Evolutionary conservation across 2,329 filamentous ascomycete species (phyloP).

Genomic region (Fusarium udum): DNA sequence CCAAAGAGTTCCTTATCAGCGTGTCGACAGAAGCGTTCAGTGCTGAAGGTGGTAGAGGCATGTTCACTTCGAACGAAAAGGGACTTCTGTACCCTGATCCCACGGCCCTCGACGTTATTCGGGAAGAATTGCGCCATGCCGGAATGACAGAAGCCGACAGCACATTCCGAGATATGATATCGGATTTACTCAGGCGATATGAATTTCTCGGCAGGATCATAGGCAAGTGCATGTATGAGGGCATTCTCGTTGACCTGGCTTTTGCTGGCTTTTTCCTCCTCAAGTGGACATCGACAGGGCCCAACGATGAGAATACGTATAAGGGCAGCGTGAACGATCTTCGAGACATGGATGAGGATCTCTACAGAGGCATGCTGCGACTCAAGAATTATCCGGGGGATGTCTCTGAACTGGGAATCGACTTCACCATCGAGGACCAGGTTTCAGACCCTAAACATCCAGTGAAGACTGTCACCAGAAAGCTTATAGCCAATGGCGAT

Average conservation of each 20-base stretch:
- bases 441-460: constrained; percentile 58
- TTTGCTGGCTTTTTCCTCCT: constrained; percentile 97
- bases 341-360: constrained; percentile 86
- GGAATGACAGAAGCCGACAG: constrained; percentile 63
- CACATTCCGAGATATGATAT: constrained; percentile 66
- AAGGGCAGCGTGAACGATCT: constrained; percentile 95
- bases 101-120: constrained; percentile 74
- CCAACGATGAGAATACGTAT: constrained; percentile 73
- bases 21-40: constrained; percentile 87
- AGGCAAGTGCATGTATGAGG: constrained; percentile 97
- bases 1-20: constrained; percentile 94
- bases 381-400: constrained; percentile 88
- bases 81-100: constrained; percentile 92
- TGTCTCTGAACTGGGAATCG: constrained; percentile 75
- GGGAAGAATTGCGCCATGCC: constrained; percentile 63
- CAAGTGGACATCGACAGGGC: constrained; percentile 86
- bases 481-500: constrained; percentile 80
- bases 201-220: constrained; percentile 94
- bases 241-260: constrained; percentile 89
- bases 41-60: constrained; percentile 54
- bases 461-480: constrained; percentile 72
- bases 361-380: constrained; percentile 85
- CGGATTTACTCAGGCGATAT: constrained; percentile 75
- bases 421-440: constrained; percentile 88
- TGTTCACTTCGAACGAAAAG: constrained; percentile 87